Base-by-base conservation (phyloP, 129 eudicot genomes). In the Centaurea solstitialis region DNA sequence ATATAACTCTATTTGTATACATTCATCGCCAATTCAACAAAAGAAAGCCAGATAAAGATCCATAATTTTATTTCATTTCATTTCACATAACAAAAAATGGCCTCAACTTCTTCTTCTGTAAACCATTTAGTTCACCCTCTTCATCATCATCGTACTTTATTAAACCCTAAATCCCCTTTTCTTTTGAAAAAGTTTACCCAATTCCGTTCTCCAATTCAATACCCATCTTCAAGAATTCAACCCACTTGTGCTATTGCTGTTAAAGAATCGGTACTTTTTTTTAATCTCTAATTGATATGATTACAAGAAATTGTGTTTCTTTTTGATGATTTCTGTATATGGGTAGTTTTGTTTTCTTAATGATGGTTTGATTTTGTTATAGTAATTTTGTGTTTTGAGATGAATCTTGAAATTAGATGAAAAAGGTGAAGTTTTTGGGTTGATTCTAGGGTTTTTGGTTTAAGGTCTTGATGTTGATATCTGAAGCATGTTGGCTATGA, bases 201-300 rank as follows among this genome's bases (percentile, higher is more conserved):
- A 10, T 79, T 93, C 37, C 84, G 22, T 70, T 86, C 79, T 72
- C 80, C 72, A 9, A 43, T 62, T 4, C 68, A 21, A 67, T 84
- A 43, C 20, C 23, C 80, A 41, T 53, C 11, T 22, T 75, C 74
- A 22, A 85, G 84, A 79, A 85, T 91, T 79, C 83, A 80, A 53
- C 90, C 93, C 10, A 37, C 77, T 73, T 85, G 90, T 70, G 89
- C 85, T 40, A 80, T 84, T 70, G 82, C 89, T 45, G 91, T 86
- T 57, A 47, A 89, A 9, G 81, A 83, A 53, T 80, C 85, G 85
- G 96, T 88, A 87, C 23, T 41, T 40, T 26, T 35, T 37, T 59
- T n/a, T n/a, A n/a, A 72, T 30, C 64, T 43, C 59, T 73, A 30
- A 17, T 66, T 0, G 35, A 10, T 75, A 74, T 61, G 20, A 40